Conservation (phyloP, 2,329 filamentous ascomycete genomes). For the Curvularia spicifera region DNA sequence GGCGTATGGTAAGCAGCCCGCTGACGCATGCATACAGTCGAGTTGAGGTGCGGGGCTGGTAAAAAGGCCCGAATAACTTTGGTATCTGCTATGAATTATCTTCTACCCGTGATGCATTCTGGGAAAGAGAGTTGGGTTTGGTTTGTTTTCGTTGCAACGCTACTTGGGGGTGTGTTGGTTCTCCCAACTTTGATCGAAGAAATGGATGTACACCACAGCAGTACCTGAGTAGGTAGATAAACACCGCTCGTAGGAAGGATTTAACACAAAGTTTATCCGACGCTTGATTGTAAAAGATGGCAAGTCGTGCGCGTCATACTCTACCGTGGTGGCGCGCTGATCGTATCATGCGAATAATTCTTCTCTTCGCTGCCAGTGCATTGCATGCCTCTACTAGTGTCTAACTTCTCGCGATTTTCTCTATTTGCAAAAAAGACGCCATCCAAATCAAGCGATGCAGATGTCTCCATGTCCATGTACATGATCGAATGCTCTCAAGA, state of each 20-base stretch:
- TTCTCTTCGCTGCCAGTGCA: not conserved
- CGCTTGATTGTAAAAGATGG: not conserved
- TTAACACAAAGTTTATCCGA: not conserved
- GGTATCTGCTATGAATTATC: not conserved
- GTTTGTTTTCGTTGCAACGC: not conserved
- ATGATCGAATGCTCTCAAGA: conserved; percentile 51
- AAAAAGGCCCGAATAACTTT: not conserved
- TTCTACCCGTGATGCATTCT: not conserved
- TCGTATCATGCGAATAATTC: not conserved
- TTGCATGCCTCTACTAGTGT: not conserved
- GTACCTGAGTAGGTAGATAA: too few species aligned
- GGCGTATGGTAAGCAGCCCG: not conserved
- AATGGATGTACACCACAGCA: not conserved
- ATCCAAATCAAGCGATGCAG: not conserved
- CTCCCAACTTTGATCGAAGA: not conserved
- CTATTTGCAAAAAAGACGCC: not conserved
- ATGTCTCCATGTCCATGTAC: conserved; percentile 13
- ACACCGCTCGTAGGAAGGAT: too few species aligned
- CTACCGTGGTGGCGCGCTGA: not conserved
- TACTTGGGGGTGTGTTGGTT: not conserved
- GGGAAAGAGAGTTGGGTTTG: too few species aligned
- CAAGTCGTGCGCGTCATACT: not conserved
- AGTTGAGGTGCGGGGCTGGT: not conserved
- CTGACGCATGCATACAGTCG: not conserved
- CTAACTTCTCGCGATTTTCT: not conserved